Evolutionary conservation across 768 basidiomycete genomes (phyloP), one percentile per base, ranked within the genome.

Genomic region (Rhodocollybia butyracea): DNA sequence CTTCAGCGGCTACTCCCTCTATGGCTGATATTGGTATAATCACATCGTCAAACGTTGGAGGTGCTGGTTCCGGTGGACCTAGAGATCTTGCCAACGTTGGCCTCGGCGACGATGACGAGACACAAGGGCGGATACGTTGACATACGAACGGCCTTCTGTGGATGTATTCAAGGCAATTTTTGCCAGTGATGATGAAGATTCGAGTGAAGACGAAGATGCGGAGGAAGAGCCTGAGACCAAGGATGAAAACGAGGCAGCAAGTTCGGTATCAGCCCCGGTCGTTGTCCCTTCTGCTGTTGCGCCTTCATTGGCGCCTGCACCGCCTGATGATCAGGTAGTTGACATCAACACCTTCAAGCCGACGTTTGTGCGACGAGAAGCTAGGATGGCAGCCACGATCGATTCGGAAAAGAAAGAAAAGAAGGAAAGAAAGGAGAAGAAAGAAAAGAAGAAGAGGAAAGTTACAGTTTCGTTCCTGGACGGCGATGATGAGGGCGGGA

Each of bases 131-230:
- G 94, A 95, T 64, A 94, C 85, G 5, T 75, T 98, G 59, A 94
- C 90, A 0, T 95, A 98, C 68, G 77, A 90, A 62, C 81, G 89
- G 36, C 96, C 97, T 2, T 75, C 85, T 5, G 91, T 94, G 80
- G 89, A 94, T 64, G 84, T 98, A 41, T 99, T 98, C 78, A 97
- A 96, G 67, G 94, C 96, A 3, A 98, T 99, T 57, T 99, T 99
- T 67, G 95, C 94, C 11, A 94, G 91, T 70, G 92, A 93, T 57
- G 91, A 93, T 42, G 94, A 96, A 63, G 90, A 91, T 32, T 86
- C 85, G 17, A 89, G 85, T 8, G 85, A 85, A 2, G 91, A 93
- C 3, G 79, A 76, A 1, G 62, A 61, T 26, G 67, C 68, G n/a
- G 59, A 60, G 27, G 52, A 43, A 56, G 39, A n/a, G n/a, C n/a